Evolutionary conservation across 2,329 filamentous ascomycete species (phyloP), one percentile per base, ranked within the genome.

Genomic region (Fusarium sp.): DNA sequence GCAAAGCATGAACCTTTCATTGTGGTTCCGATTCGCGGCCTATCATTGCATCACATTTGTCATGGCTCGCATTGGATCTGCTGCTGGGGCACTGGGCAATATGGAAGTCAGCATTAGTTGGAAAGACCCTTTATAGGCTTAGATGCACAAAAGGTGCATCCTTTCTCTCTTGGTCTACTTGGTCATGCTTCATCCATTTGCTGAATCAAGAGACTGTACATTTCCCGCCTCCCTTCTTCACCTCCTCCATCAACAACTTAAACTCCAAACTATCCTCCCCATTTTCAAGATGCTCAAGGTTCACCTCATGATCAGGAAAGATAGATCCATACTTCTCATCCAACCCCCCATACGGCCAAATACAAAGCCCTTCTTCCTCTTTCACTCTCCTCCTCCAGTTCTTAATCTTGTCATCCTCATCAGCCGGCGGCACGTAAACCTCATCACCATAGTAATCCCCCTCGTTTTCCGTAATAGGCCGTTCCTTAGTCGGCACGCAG

Each of bases 211-310:
- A 44, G 14, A 48, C 36, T 4, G 12, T n/a, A 8, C 44, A 61
- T 24, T n/a, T 51, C 1, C 48, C 63, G 8, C 48, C 60, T 0
- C 36, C 30, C 8, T 8, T n/a, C 20, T 17, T 17, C 18, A 60
- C 18, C 26, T 60, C 32, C 8, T 64, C 26, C 14, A 22, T 32
- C 39, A 72, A 18, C 22, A 34, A 5, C 13, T 15, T 50, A 12
- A 64, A 72, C 24, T 72, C 52, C 9, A 34, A 4, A 14, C n/a
- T 72, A 57, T 72, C 69, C 5, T 60, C 20, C 3, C 48, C 54
- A 13, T 5, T 18, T 10, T 36, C 38, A 10, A 72, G 38, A 3
- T 24, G 45, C 8, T 41, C 18, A 12, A n/a, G 13, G 8, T 72
- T 72, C 17, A 15, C 14, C 3, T 28, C 52, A 9, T 48, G 5